Percentiles rank a stretch among this genome's conserved stretches.
phyloP scores from a whole-genome alignment of 768 basidiomycete genomes.

The Trametopsis cervina region DNA sequence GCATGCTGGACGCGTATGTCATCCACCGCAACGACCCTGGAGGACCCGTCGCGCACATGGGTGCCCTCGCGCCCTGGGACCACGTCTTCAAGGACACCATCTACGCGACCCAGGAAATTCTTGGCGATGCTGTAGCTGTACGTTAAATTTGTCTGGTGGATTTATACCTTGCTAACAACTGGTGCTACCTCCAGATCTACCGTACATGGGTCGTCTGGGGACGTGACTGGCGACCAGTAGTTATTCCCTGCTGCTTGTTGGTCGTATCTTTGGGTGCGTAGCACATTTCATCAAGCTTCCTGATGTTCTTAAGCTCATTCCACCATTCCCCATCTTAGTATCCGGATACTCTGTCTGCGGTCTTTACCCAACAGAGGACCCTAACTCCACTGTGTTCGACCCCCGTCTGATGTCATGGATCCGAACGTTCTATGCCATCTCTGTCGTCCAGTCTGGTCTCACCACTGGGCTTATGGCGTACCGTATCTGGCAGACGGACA shows the following conservation, averaged over 20 bases:
- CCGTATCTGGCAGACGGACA: slow-evolving; percentile 13
- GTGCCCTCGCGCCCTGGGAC: slow-evolving; percentile 11
- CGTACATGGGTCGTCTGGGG: slow-evolving; percentile 14
- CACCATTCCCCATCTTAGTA: background rate
- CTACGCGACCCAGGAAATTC: slow-evolving; percentile 14
- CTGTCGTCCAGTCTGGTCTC: slow-evolving; percentile 13
- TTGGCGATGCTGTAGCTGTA: slow-evolving; percentile 14
- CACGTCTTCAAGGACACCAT: slow-evolving; percentile 16
- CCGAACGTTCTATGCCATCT: slow-evolving; percentile 14
- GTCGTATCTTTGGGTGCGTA: slow-evolving; percentile 10
- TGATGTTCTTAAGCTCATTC: background rate
- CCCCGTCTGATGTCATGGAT: slow-evolving; percentile 14
- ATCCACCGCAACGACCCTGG: slow-evolving; percentile 10
- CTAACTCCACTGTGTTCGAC: slow-evolving; percentile 11
- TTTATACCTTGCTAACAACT: background rate
- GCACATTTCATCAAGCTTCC: background rate
- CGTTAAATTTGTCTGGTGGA: background rate
- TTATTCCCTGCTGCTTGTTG: slow-evolving; percentile 7
- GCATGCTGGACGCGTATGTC: slow-evolving; percentile 12
- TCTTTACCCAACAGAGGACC: slow-evolving; percentile 8
- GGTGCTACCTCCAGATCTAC: slow-evolving; percentile 8
- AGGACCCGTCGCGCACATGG: slow-evolving; percentile 14
- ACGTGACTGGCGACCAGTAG: slow-evolving; percentile 11
- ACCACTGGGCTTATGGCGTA: slow-evolving; percentile 14
- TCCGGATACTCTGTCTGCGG: slow-evolving; percentile 15